Evolutionary conservation across 352 stramenopile genomes (phyloP).

Genomic region (Globisporangium recalcitrans): DNA sequence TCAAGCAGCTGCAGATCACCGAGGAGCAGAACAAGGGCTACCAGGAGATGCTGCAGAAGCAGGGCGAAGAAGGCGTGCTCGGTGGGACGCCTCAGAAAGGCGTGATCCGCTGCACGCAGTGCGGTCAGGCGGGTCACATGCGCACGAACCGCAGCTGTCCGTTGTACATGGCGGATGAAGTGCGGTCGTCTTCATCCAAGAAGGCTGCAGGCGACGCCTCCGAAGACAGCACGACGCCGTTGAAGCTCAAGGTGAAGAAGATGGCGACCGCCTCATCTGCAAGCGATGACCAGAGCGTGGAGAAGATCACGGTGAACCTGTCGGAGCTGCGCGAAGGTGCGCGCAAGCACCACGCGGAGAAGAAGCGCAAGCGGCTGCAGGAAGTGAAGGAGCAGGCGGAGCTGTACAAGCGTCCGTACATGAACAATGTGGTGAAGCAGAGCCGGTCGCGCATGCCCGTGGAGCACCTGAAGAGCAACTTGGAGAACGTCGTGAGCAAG

Average conservation of each 20-base stretch:
- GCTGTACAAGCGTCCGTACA: conserved; percentile 79
- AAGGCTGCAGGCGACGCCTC: conserved; percentile 18
- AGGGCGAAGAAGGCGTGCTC: conserved; percentile 42
- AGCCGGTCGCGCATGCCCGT: conserved; percentile 74
- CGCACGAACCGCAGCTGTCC: conserved; percentile 79
- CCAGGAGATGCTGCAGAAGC: conserved; percentile 76
- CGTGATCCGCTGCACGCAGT: conserved; percentile 77
- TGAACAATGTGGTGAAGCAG: conserved; percentile 64
- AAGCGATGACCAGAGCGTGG: conserved; percentile 7
- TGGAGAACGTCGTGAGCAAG: conserved; percentile 60
- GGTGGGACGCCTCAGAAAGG: conserved; percentile 42
- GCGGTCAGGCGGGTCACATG: conserved; percentile 76
- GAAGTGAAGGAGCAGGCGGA: conserved; percentile 72
- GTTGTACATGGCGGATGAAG: conserved; percentile 74
- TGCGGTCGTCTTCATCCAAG: conserved; percentile 23
- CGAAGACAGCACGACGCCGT: conserved; percentile 19
- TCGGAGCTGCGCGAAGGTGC: conserved; percentile 68
- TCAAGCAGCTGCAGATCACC: conserved; percentile 82
- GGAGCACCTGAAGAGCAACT: conserved; percentile 58
- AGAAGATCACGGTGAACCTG: conserved; percentile 77
- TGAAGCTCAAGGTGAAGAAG: conserved; percentile 70
- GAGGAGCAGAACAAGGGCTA: conserved; percentile 82
- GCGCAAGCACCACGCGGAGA: conserved; percentile 68
- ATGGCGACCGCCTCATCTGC: background rate
- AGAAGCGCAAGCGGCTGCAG: conserved; percentile 75